A percentile compares a stretch with the other conserved stretches of the same genome.
Conservation (phyloP, 345 rosid species). For the Eucalyptus virginea region DNA sequence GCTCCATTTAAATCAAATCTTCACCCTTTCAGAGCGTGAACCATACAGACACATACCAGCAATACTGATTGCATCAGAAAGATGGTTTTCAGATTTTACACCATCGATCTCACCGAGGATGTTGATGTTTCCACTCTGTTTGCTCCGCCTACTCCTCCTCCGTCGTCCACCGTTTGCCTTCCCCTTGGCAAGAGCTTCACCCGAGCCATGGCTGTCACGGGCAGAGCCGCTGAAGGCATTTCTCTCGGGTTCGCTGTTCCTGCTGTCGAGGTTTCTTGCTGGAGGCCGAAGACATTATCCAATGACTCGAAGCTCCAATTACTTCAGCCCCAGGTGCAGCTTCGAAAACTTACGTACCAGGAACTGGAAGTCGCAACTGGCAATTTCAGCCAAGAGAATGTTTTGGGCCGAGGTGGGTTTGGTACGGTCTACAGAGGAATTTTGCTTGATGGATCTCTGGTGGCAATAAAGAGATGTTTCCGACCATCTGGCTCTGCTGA, state of each 20-base stretch:
- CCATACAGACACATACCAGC: background rate
- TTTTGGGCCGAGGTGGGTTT: background rate
- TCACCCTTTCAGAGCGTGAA: background rate
- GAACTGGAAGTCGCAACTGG: background rate
- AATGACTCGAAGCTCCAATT: background rate
- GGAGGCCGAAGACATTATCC: background rate
- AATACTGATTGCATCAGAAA: background rate
- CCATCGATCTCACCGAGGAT: background rate
- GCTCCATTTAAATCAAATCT: background rate
- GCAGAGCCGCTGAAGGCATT: background rate
- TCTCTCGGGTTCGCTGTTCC: accelerated
- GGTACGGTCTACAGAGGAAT: background rate
- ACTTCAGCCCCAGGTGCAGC: background rate
- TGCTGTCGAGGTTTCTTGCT: background rate
- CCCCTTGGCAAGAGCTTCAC: background rate
- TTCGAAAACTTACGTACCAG: background rate
- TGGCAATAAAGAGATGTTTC: background rate
- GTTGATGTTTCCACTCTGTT: background rate
- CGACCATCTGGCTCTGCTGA: background rate
- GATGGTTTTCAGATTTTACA: background rate
- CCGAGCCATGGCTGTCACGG: background rate
- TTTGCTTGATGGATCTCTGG: background rate
- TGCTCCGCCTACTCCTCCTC: background rate
- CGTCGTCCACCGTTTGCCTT: background rate
- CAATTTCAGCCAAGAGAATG: background rate